Percentiles rank a stretch among this genome's conserved stretches.
phyloP scores from a whole-genome alignment of 176 grass and related monocot species.

The Bothriochloa decipiens region DNA sequence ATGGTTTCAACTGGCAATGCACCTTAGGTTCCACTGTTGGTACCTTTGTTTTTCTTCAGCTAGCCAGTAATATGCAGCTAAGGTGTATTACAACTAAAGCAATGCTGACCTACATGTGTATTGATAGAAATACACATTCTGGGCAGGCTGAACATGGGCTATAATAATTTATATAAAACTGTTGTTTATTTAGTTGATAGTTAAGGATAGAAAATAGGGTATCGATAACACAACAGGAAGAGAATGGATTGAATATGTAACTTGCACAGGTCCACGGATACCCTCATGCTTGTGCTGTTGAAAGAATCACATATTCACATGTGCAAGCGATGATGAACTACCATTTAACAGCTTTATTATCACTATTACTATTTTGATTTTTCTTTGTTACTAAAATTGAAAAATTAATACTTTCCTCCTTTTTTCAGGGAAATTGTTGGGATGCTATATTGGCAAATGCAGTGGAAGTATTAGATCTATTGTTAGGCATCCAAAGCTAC shows the following conservation, averaged over 20 bases:
- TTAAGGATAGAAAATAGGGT: slow-evolving; percentile 2
- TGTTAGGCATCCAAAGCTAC: slow-evolving; percentile 72
- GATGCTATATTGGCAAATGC: slow-evolving; percentile 93
- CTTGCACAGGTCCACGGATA: not conserved
- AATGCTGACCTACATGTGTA: slow-evolving; percentile 13
- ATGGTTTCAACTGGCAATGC: not conserved
- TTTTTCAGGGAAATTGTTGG: slow-evolving; percentile 78
- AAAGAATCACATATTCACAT: not conserved
- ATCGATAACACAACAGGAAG: not conserved
- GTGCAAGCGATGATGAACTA: not conserved
- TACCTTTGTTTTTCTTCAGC: not conserved
- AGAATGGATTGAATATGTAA: not conserved
- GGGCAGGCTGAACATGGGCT: not conserved
- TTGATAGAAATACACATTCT: not conserved
- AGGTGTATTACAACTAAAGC: not conserved
- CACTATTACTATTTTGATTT: not conserved
- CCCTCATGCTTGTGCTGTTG: not conserved
- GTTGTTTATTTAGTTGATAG: slow-evolving; percentile 1
- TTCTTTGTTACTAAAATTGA: not conserved
- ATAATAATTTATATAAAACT: not conserved
- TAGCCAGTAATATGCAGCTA: not conserved
- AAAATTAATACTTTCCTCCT: not conserved
- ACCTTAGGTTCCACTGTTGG: not conserved
- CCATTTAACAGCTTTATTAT: not conserved
- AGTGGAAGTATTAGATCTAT: slow-evolving; percentile 98